These are phyloP conservation scores for Trichoderma cornu-damae DNA, from an alignment of 2,329 filamentous ascomycete genomes.

Conservation along the genomic window DNA sequence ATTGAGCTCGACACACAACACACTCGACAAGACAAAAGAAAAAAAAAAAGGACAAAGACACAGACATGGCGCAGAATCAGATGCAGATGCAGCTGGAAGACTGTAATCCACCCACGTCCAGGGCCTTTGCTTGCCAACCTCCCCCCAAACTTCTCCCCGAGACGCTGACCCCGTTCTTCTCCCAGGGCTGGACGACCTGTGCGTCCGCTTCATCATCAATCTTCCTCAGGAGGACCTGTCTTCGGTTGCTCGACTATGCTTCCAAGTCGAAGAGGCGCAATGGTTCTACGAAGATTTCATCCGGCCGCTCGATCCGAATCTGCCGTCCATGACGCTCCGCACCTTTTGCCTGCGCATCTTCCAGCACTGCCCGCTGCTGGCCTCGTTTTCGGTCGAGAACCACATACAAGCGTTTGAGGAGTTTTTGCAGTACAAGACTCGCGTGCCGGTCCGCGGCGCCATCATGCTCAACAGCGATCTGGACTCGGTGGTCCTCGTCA, in stretches of 20 bases:
- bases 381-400: constrained; percentile 70
- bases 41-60: too few relatives aligned
- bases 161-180: constrained; percentile 26
- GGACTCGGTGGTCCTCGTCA: constrained; percentile 89
- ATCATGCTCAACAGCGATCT: constrained; percentile 91
- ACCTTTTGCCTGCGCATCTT: constrained; percentile 88
- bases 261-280: constrained; percentile 98
- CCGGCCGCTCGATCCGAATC: constrained; percentile 74
- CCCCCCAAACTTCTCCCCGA: neutral
- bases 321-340: constrained; percentile 80
- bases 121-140: neutral
- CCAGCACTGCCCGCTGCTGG: constrained; percentile 85
- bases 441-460: constrained; percentile 87
- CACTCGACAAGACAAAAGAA: constrained; percentile 3
- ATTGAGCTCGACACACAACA: constrained; percentile 18
- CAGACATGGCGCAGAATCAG: constrained; percentile 60
- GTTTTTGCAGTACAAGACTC: constrained; percentile 90
- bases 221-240: constrained; percentile 85
- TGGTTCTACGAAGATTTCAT: constrained; percentile 99
- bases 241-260: constrained; percentile 90
- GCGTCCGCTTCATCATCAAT: constrained; percentile 97
- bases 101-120: constrained; percentile 59
- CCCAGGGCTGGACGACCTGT: constrained; percentile 91
- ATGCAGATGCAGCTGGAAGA: constrained; percentile 90
- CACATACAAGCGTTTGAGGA: constrained; percentile 82